Base-by-base conservation (phyloP, 306 rosid species). In the Glycyrrhiza uralensis region DNA sequence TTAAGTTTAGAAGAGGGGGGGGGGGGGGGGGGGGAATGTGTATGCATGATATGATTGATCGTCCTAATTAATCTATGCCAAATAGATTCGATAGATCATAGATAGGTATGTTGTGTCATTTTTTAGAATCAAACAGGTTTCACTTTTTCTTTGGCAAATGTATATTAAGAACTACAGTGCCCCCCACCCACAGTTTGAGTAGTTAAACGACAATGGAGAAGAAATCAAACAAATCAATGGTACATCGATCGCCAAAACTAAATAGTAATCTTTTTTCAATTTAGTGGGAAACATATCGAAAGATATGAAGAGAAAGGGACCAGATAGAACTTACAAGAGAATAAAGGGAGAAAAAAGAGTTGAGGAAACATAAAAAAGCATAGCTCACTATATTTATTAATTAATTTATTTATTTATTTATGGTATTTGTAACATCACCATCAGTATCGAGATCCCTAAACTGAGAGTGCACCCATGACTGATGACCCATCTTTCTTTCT, bases 31-130 rank as follows among this genome's bases (percentile, higher is more conserved):
- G n/a, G n/a, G n/a, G n/a, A n/a, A n/a, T n/a, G n/a, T n/a, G n/a
- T n/a, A n/a, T n/a, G n/a, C n/a, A 36, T 54, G 77, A 75, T 45
- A 52, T 42, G 84, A 80, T 75, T 11, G 80, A 29, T 75, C 52
- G 64, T 64, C 69, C 60, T 71, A n/a, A n/a, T n/a, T n/a, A n/a
- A 22, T 72, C 41, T 54, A 58, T 45, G n/a, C 71, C 76, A 49
- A 77, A 69, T 35, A 26, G 44, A 77, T 77, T 77, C 71, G 33
- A 49, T 55, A 3, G 11, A 24, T 77, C n/a, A 49, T 55, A 3
- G 11, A 24, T 77, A 45, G 39, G 44, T 36, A 47, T 18, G 42
- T n/a, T n/a, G n/a, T n/a, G n/a, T 38, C 55, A 52, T 62, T 9
- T 60, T 12, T 23, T 62, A 29, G 56, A 51, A 61, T 49, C 46